A percentile compares a stretch with the other conserved stretches of the same genome.
phyloP scores from a whole-genome alignment of 169 alveolate species.

The Cystoisospora suis region DNA sequence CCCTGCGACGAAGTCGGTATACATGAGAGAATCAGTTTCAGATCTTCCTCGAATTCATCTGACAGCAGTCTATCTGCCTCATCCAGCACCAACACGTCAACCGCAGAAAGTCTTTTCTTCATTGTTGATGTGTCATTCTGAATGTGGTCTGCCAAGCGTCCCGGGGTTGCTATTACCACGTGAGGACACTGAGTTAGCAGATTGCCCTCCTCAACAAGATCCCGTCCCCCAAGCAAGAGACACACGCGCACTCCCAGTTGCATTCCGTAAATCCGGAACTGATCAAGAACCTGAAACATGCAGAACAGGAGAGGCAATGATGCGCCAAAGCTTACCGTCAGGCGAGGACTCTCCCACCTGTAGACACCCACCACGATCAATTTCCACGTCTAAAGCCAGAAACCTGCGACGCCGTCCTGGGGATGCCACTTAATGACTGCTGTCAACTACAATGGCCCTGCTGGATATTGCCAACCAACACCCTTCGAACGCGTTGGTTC shows the following conservation, averaged over 20 bases:
- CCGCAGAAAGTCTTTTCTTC: slow-evolving; percentile 74
- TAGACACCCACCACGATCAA: neutral
- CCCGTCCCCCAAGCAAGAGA: slow-evolving; percentile 62
- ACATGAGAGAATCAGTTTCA: slow-evolving; percentile 74
- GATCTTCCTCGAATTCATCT: slow-evolving; percentile 82
- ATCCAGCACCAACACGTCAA: slow-evolving; percentile 92
- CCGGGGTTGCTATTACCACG: slow-evolving; percentile 96
- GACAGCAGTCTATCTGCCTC: slow-evolving; percentile 96
- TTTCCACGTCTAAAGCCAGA: neutral
- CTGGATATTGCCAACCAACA: neutral
- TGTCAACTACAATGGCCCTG: neutral
- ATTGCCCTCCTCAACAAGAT: slow-evolving; percentile 42
- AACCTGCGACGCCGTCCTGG: neutral
- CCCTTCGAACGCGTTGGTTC: neutral
- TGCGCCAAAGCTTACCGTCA: slow-evolving; percentile 88
- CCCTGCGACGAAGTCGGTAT: slow-evolving; percentile 80
- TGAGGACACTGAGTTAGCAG: slow-evolving; percentile 89
- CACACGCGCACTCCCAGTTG: slow-evolving; percentile 52
- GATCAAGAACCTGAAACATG: slow-evolving; percentile 91
- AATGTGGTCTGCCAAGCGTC: slow-evolving; percentile 88
- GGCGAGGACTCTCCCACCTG: too few species aligned
- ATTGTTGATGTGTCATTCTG: slow-evolving; percentile 54
- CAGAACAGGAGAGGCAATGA: slow-evolving; percentile 82
- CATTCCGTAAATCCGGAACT: slow-evolving; percentile 79
- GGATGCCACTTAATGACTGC: neutral